These are phyloP conservation scores for Malus orientalis DNA, from an alignment of 306 rosid genomes.

Conservation along the genomic window DNA sequence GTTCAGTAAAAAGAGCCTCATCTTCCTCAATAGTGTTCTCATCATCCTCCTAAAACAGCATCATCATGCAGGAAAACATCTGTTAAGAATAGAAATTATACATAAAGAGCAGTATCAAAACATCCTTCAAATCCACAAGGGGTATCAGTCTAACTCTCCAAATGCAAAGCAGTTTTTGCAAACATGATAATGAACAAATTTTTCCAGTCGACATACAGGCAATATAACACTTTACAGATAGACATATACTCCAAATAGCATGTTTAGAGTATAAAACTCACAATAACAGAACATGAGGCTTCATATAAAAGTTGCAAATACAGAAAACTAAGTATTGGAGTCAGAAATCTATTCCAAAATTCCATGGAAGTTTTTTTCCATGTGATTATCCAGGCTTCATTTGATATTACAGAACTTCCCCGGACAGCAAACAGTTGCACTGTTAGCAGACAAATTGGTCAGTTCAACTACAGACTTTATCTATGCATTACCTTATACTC, in stretches of 20 bases:
- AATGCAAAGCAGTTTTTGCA: background rate
- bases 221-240: background rate
- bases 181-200: background rate
- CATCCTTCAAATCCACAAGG: background rate
- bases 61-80: conserved; percentile 17
- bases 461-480: background rate
- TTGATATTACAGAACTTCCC: background rate
- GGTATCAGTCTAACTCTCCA: background rate
- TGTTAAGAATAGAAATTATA: conserved; percentile 4
- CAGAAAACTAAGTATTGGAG: background rate
- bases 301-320: background rate
- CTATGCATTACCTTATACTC: background rate
- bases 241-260: background rate
- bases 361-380: background rate
- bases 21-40: conserved; percentile 85
- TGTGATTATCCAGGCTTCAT: background rate
- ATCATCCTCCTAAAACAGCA: conserved; percentile 84
- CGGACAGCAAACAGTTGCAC: background rate
- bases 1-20: conserved; percentile 73
- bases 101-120: conserved; percentile 7
- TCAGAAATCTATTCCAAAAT: background rate
- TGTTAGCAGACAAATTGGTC: background rate
- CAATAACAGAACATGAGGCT: background rate
- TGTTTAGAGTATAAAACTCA: background rate
- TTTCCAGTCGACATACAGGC: background rate